These are phyloP conservation scores for Apostasia ramifera DNA, from an alignment of 106 monocot genomes.

Conservation along the genomic window DNA sequence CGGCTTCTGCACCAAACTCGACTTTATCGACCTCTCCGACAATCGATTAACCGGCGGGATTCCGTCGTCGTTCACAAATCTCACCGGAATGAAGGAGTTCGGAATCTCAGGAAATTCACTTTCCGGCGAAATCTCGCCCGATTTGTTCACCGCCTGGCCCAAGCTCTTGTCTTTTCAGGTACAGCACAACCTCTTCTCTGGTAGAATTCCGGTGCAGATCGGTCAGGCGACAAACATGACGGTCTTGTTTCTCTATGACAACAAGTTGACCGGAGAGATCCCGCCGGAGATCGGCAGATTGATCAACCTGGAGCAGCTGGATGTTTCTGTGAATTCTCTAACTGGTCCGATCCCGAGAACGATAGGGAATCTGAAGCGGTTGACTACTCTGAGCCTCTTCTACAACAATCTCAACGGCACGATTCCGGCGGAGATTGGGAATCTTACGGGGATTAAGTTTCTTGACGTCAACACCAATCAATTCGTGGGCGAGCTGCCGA, in stretches of 20 bases:
- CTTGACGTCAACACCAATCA: conserved; percentile 50
- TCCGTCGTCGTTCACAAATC: conserved; percentile 27
- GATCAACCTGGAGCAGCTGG: conserved; percentile 14
- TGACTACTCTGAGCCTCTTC: conserved; percentile 16
- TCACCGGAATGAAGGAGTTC: conserved; percentile 37
- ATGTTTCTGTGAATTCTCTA: conserved; percentile 38
- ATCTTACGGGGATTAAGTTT: conserved; percentile 21
- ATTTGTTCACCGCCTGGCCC: conserved; percentile 41
- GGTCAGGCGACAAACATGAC: conserved; percentile 18
- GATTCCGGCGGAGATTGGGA: conserved; percentile 55
- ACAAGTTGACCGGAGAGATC: conserved; percentile 34
- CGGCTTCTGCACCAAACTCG: conserved; percentile 36
- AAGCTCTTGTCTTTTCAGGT: conserved; percentile 39
- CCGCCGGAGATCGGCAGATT: conserved; percentile 42
- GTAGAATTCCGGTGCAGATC: conserved; percentile 40
- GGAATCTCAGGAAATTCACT: conserved; percentile 32
- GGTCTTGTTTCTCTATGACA: conserved; percentile 21
- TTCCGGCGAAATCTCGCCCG: conserved; percentile 28
- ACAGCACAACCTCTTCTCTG: conserved; percentile 31
- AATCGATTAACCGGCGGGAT: conserved; percentile 42
- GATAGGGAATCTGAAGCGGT: conserved; percentile 39
- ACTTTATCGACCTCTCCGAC: conserved; percentile 24
- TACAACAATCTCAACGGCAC: conserved; percentile 43
- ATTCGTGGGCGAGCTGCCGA: conserved; percentile 45
- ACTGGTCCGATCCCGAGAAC: conserved; percentile 36